Conservation (phyloP, 1,284 basidiomycete genomes). For the Leucoagaricus sp. region DNA sequence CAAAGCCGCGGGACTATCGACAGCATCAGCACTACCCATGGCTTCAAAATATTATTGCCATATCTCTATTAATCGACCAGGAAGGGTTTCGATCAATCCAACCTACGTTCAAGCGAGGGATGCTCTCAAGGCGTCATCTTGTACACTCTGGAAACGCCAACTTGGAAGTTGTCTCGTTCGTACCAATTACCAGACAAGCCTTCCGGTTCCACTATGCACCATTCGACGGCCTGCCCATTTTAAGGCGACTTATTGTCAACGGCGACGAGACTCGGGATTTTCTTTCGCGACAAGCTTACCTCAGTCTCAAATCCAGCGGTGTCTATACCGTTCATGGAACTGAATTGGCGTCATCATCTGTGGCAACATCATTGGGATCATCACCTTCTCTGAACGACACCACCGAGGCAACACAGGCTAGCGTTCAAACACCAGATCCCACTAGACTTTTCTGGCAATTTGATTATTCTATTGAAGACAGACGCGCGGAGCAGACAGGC, state of each 20-base stretch:
- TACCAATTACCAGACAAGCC: slow-evolving; percentile 53
- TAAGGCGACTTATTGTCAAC: slow-evolving; percentile 65
- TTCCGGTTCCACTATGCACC: slow-evolving; percentile 73
- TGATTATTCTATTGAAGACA: slow-evolving; percentile 72
- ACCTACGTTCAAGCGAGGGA: slow-evolving; percentile 59
- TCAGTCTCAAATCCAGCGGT: slow-evolving; percentile 67
- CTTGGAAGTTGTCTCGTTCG: slow-evolving; percentile 59
- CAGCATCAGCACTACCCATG: slow-evolving; percentile 36
- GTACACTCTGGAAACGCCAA: slow-evolving; percentile 26
- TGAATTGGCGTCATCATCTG: slow-evolving; percentile 41
- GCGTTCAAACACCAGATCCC: slow-evolving; percentile 23
- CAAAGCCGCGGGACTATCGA: not conserved
- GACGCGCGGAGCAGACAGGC: slow-evolving; percentile 45
- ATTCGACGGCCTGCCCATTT: slow-evolving; percentile 65
- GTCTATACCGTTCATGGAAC: slow-evolving; percentile 71
- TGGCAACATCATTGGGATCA: not conserved
- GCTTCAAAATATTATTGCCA: slow-evolving; percentile 49
- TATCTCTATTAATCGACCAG: slow-evolving; percentile 80
- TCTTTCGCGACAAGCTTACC: slow-evolving; percentile 67
- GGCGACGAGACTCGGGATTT: slow-evolving; percentile 70
- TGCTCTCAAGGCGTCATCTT: slow-evolving; percentile 31
- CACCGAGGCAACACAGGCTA: not conserved
- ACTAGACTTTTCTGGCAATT: slow-evolving; percentile 69
- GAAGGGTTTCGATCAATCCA: slow-evolving; percentile 70
- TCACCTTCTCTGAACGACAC: not conserved